Evolutionary conservation across 129 eudicot genomes (phyloP), one percentile per base, ranked within the genome.

Genomic region (Flaveria brownii): DNA sequence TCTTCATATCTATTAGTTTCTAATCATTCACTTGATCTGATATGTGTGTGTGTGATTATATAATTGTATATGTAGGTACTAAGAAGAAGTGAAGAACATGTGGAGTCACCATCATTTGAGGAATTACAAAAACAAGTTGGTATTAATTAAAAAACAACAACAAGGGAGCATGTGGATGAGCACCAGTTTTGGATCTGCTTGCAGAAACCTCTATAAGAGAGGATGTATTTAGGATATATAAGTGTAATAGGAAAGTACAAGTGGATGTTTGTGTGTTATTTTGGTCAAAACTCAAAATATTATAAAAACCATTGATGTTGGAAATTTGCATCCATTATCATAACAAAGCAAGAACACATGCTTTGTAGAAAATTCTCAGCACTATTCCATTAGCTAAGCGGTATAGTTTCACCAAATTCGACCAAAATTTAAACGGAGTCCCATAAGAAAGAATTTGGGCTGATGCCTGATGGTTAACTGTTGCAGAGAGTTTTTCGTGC

Each of bases 151-250:
- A 36, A 6, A 26, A 26, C 68, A 69, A 42, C 3, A 59, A 67
- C 75, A 56, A 69, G 50, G 70, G n/a, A 56, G 17, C 76, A 77
- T 77, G 70, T 77, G 70, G 1, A 56, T 69, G 70, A 17, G 36
- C 81, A 77, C 75, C 57, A 62, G 25, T 71, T 62, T 15, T 33
- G 72, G 82, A 79, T 79, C 83, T 72, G 2, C 74, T 41, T 73
- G 28, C 23, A 78, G 28, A 52, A 51, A 13, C 4, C 41, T 60
- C 20, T 26, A 8, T 36, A 56, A 9, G 39, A 72, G 4, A 47
- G 11, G 56, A 63, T 23, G 13, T 8, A 9, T 43, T 11, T 11
- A 43, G 49, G 49, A n/a, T 43, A 20, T 64, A 47, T 25, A 18
- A 52, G 12, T 39, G 59, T 23, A 3, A 59, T 73, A 56, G 8